Evolutionary conservation across 2,329 filamentous ascomycete species (phyloP), one percentile per base, ranked within the genome.

Genomic region (Phyllosticta citribraziliensis): DNA sequence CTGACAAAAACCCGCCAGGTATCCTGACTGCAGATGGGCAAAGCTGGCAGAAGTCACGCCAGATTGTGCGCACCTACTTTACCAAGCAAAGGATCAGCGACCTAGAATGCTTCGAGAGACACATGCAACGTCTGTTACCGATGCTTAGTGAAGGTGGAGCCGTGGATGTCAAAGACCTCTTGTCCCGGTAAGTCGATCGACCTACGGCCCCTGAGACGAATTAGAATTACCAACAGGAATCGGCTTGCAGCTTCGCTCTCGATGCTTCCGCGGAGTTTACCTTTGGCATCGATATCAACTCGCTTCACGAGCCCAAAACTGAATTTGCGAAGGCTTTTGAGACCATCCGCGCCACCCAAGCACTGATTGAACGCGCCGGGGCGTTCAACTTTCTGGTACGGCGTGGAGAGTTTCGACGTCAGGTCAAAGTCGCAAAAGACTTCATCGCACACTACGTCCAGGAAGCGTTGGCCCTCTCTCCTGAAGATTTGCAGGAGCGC

Each of bases 61-160:
- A 50, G 3, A 73, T 80, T 64, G 73, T 87, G 17, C 73, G 81
- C 22, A 80, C 82, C 1, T 80, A 80, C 63, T 84, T 84, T 64
- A 75, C 73, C 0, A 72, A 79, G 9, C 74, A 77, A 11, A 80
- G 83, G 64, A 75, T 84, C 10, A 78, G 76, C 5, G 78, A 84
- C 66, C 69, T 84, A 3, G 73, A 75, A 0, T 82, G 81, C 1
- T 85, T 88, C 57, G 85, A 88, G 65, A 73, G 70, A 2, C 84
- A 88, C 72, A 76, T 87, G 12, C 71, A 77, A 27, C 75, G 80
- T 22, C 73, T 79, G 22, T 78, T 89, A 9, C 84, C 84, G 0
- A 14, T 25, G 9, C 35, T 70, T n/a, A 67, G 67, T 0, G 74
- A 82, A 62, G 79, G 85, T 52, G 71, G 70, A 70, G n/a, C 64